Conservation (phyloP, 495 filamentous ascomycete genomes). For the Podospora conica region DNA sequence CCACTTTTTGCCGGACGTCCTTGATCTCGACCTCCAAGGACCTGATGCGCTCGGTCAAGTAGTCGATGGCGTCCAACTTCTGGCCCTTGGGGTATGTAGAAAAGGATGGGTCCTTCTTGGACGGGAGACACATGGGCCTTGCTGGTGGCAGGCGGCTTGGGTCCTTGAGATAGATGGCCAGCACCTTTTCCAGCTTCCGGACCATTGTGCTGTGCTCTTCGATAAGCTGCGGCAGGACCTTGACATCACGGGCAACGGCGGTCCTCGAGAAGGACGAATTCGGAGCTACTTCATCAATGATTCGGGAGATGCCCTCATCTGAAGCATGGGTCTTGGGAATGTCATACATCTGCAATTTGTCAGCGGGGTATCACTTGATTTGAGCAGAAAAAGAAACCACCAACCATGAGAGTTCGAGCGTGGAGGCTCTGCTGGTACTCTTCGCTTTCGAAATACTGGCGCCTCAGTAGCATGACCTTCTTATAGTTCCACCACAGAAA, state of each 20-base stretch:
- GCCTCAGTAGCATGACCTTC: conserved; percentile 60
- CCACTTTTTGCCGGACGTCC: conserved; percentile 70
- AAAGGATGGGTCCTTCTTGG: conserved; percentile 60
- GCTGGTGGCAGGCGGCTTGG: conserved; percentile 71
- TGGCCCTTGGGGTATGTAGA: conserved; percentile 54
- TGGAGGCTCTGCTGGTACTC: conserved; percentile 89
- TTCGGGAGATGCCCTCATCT: conserved; percentile 78
- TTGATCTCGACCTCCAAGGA: conserved; percentile 78
- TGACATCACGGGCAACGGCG: conserved; percentile 85
- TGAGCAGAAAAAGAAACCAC: conserved; percentile 7
- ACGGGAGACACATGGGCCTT: conserved; percentile 73
- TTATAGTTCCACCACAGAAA: conserved; percentile 92
- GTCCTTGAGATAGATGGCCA: conserved; percentile 86
- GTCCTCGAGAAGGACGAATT: conserved; percentile 70
- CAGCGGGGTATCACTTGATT: background rate
- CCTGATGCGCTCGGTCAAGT: conserved; percentile 77
- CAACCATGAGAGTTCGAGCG: conserved; percentile 81
- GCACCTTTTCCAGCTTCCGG: conserved; percentile 67
- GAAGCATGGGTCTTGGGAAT: conserved; percentile 65
- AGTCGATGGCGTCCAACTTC: conserved; percentile 91
- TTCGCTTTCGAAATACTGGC: conserved; percentile 74
- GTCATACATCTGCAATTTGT: conserved; percentile 62
- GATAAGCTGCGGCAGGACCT: conserved; percentile 76
- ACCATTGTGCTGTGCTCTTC: conserved; percentile 78
- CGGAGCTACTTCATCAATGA: conserved; percentile 69